A percentile compares a stretch with the other conserved stretches of the same genome.
Conservation (phyloP, 352 stramenopile species). For the Phytophthora quininea region DNA sequence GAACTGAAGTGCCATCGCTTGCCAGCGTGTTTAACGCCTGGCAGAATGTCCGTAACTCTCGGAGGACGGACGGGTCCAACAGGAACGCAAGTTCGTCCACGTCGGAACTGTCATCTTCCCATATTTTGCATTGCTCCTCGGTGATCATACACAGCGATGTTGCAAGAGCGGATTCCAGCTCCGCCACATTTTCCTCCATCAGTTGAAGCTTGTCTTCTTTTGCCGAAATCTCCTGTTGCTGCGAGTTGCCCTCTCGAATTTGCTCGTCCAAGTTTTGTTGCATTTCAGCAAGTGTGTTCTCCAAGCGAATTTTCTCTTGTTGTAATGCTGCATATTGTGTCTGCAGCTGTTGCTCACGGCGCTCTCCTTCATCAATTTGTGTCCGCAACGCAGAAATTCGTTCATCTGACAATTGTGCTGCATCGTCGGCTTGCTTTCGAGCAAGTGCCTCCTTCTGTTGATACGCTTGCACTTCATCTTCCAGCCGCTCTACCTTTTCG, state of each 20-base stretch:
- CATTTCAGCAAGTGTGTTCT: conserved; percentile 25
- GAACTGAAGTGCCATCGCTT: not conserved
- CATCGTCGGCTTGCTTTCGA: conserved; percentile 19
- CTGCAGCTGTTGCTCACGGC: conserved; percentile 10
- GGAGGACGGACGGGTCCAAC: conserved; percentile 18
- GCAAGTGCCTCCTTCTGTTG: conserved; percentile 10
- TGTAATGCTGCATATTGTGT: conserved; percentile 15
- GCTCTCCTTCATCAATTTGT: conserved; percentile 12
- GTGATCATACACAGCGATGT: conserved; percentile 19
- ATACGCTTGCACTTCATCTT: conserved; percentile 24
- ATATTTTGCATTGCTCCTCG: not conserved
- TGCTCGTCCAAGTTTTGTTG: conserved; percentile 27
- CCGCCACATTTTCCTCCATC: conserved; percentile 34
- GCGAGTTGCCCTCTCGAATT: conserved; percentile 14
- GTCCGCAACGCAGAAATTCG: conserved; percentile 10
- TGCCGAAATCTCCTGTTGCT: conserved; percentile 13
- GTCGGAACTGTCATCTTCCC: not conserved
- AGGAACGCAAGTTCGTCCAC: conserved; percentile 10
- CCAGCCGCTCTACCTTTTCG: conserved; percentile 34
- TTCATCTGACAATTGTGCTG: conserved; percentile 11
- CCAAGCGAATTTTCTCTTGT: conserved; percentile 23
- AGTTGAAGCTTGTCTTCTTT: conserved; percentile 26
- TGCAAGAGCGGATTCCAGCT: conserved; percentile 45
- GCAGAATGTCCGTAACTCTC: conserved; percentile 29
- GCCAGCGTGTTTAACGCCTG: conserved; percentile 22